phyloP scores from a whole-genome alignment of 2,329 filamentous ascomycete genomes.

The Exophiala spinifera region DNA sequence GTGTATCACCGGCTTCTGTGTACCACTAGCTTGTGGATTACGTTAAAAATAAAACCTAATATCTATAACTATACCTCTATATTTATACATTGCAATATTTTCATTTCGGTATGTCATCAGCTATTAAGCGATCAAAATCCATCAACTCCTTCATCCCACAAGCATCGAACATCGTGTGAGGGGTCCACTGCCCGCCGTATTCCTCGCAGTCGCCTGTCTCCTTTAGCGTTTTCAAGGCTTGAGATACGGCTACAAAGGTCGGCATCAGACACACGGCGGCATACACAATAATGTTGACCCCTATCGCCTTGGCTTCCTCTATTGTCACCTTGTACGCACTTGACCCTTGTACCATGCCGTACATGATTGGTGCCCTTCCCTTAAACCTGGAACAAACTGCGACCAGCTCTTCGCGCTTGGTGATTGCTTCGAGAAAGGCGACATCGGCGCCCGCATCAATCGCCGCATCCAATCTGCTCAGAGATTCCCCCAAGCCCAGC shows the following conservation, averaged over 20 bases:
- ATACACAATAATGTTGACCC: constrained; percentile 44
- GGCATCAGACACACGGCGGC: constrained; percentile 41
- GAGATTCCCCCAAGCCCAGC: too few species aligned
- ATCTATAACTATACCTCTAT: neutral
- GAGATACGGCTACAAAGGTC: constrained; percentile 37
- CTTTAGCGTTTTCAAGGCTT: constrained; percentile 38
- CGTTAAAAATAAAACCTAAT: neutral
- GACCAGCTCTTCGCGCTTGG: constrained; percentile 37
- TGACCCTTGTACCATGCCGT: constrained; percentile 47
- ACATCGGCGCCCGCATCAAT: too few species aligned
- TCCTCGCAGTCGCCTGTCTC: constrained; percentile 35
- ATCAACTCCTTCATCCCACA: constrained; percentile 41
- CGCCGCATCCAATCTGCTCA: too few species aligned
- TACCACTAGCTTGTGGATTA: too few species aligned
- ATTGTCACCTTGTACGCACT: constrained; percentile 38
- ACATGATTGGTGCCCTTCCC: constrained; percentile 38
- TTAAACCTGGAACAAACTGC: constrained; percentile 34
- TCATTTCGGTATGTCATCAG: neutral
- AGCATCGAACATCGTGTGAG: constrained; percentile 40
- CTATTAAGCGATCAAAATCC: constrained; percentile 32
- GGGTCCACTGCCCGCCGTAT: constrained; percentile 33
- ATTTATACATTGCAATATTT: neutral
- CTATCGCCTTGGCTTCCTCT: constrained; percentile 39
- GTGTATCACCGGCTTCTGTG: too few species aligned
- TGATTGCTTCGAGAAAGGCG: constrained; percentile 42